A percentile compares a stretch with the other conserved stretches of the same genome.
phyloP scores from a whole-genome alignment of 768 basidiomycete genomes.

The Lactarius hengduanensis region DNA sequence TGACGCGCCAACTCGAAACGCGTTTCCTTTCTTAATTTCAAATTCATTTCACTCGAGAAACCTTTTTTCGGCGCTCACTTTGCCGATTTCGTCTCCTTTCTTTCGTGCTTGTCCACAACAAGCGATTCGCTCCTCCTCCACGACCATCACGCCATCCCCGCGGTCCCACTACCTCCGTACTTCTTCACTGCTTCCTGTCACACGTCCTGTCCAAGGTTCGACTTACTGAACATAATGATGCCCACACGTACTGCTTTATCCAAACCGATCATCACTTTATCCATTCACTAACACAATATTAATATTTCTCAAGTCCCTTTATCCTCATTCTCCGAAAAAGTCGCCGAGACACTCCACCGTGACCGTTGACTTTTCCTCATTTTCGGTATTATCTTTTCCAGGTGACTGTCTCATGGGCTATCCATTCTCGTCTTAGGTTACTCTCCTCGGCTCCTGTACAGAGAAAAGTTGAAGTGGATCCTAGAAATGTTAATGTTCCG shows the following conservation, averaged over 20 bases:
- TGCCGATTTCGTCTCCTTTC: constrained; percentile 12
- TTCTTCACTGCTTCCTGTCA: constrained; percentile 18
- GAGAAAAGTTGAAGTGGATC: not conserved
- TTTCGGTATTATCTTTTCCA: not conserved
- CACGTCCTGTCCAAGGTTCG: not conserved
- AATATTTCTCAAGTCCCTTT: not conserved
- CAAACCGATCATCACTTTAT: not conserved
- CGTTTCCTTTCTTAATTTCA: constrained; percentile 8
- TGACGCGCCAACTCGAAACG: constrained; percentile 10
- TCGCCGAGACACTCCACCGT: not conserved
- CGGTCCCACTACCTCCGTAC: constrained; percentile 8
- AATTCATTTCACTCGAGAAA: constrained; percentile 10
- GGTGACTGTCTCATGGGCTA: not conserved
- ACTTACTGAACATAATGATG: not conserved
- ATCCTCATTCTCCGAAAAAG: not conserved
- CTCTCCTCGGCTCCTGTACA: constrained; percentile 6
- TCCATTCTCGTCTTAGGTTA: constrained; percentile 1
- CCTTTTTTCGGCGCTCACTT: not conserved
- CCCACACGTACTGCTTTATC: not conserved
- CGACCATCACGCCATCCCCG: not conserved
- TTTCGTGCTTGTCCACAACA: not conserved
- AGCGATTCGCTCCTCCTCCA: not conserved
- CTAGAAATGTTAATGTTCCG: not conserved
- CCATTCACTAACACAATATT: not conserved
- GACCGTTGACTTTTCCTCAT: not conserved